Evolutionary conservation across 1,284 basidiomycete genomes (phyloP).

Genomic region (Apiotrichum veenhuisii): DNA sequence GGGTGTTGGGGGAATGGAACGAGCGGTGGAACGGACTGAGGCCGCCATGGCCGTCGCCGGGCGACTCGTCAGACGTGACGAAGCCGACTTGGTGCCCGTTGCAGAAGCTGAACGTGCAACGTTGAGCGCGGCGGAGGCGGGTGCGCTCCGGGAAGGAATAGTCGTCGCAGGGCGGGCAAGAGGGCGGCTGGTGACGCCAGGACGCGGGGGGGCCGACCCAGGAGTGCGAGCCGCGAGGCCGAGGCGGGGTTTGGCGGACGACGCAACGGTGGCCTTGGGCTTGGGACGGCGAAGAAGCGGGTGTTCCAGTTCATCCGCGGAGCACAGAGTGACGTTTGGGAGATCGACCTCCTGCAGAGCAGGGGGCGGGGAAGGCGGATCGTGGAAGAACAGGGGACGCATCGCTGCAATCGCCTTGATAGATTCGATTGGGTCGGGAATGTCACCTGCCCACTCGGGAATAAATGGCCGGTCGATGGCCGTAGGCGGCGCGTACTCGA

Average conservation of each 20-base stretch:
- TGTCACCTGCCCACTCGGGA: slow-evolving; percentile 14
- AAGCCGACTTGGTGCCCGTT: neutral
- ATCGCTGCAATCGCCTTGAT: slow-evolving; percentile 10
- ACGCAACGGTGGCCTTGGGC: neutral
- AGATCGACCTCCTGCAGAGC: neutral
- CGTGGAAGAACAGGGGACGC: slow-evolving; percentile 8
- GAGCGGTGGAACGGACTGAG: neutral
- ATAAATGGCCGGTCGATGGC: slow-evolving; percentile 11
- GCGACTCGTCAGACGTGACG: neutral
- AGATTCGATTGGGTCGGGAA: slow-evolving; percentile 15
- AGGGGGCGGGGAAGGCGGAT: slow-evolving; percentile 1
- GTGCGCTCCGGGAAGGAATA: neutral
- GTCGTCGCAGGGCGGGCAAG: neutral
- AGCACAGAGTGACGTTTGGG: slow-evolving; percentile 2
- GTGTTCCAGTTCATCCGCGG: slow-evolving; percentile 14
- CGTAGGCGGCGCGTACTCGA: slow-evolving; percentile 15
- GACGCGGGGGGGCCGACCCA: neutral
- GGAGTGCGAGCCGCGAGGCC: neutral
- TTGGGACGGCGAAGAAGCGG: slow-evolving; percentile 6
- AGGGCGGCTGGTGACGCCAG: neutral
- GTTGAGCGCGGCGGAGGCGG: neutral
- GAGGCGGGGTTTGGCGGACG: neutral
- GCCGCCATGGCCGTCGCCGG: neutral
- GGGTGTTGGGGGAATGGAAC: neutral
- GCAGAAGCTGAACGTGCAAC: neutral